A percentile compares a stretch with the other conserved stretches of the same genome.
These are phyloP conservation scores for Cercospora citrullina DNA, from an alignment of 2,329 filamentous ascomycete species.

Conservation along the genomic window DNA sequence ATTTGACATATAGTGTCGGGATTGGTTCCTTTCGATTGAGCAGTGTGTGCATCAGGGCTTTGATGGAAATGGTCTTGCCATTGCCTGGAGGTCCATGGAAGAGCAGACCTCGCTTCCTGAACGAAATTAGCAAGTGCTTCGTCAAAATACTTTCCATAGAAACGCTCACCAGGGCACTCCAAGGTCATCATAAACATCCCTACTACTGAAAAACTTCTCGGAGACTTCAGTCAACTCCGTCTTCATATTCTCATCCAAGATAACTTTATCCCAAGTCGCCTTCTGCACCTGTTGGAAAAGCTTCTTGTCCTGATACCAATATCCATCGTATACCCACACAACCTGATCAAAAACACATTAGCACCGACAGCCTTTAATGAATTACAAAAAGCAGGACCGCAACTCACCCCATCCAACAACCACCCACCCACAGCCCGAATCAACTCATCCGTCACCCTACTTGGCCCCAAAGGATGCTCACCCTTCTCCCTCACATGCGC, in stretches of 20 bases:
- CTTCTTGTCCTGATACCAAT: constrained; percentile 44
- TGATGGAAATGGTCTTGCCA: constrained; percentile 50
- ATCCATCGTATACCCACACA: constrained; percentile 48
- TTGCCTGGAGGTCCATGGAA: constrained; percentile 39
- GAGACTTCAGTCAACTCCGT: constrained; percentile 43
- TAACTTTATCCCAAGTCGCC: constrained; percentile 49
- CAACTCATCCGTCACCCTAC: constrained; percentile 41
- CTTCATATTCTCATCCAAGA: constrained; percentile 48
- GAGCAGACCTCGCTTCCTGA: constrained; percentile 44
- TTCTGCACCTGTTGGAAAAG: constrained; percentile 46
- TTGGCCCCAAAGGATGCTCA: constrained; percentile 41
- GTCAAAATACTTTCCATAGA: no score
- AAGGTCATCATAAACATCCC: constrained; percentile 44
- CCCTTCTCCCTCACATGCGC: constrained; percentile 40
- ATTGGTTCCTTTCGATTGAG: constrained; percentile 41
- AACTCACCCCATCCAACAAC: constrained; percentile 16
- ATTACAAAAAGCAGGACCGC: constrained; percentile 34
- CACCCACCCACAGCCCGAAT: constrained; percentile 40
- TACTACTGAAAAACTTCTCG: constrained; percentile 45
- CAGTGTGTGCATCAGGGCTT: constrained; percentile 44
- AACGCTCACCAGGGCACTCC: constrained; percentile 45
- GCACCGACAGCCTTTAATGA: no score
- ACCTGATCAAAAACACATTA: constrained; percentile 30
- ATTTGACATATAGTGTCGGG: constrained; percentile 45
- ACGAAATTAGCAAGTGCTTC: no score